A percentile compares a stretch with the other conserved stretches of the same genome.
Conservation (phyloP, 2,329 filamentous ascomycete species). For the Phaeophleospora eucalypticola region DNA sequence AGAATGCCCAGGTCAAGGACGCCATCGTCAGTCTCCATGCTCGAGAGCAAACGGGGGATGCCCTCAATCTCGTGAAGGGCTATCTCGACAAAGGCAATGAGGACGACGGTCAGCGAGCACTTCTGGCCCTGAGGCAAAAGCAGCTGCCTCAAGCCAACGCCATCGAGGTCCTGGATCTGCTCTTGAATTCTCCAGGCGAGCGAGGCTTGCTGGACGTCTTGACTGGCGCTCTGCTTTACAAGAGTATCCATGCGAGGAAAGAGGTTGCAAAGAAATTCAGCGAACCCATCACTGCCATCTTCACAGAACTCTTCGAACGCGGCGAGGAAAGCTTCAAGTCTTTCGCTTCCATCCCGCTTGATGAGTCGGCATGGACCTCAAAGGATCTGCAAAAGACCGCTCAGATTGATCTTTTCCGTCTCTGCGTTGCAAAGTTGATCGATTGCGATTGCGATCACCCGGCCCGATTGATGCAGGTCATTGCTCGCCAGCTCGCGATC, state of each 20-base stretch:
- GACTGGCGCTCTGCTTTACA: slow-evolving; percentile 32
- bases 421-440: slow-evolving; percentile 84
- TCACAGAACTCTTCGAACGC: slow-evolving; percentile 42
- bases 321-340: slow-evolving; percentile 46
- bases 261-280: slow-evolving; percentile 37
- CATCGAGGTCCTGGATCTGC: slow-evolving; percentile 37
- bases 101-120: slow-evolving; percentile 39
- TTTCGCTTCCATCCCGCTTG: slow-evolving; percentile 40
- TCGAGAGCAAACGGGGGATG: slow-evolving; percentile 21
- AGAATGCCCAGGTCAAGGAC: slow-evolving; percentile 39
- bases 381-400: slow-evolving; percentile 43
- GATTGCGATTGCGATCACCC: slow-evolving; percentile 76
- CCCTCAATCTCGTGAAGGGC: slow-evolving; percentile 17
- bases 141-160: slow-evolving; percentile 37
- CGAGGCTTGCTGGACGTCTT: slow-evolving; percentile 36
- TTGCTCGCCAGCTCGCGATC: slow-evolving; percentile 55
- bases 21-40: slow-evolving; percentile 39
- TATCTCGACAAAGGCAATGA: slow-evolving; percentile 32
- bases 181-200: slow-evolving; percentile 38
- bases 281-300: slow-evolving; percentile 40
- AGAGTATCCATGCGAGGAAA: slow-evolving; percentile 35
- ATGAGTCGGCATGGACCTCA: slow-evolving; percentile 39
- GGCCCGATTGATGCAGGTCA: slow-evolving; percentile 57
- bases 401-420: slow-evolving; percentile 60
- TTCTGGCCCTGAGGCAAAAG: slow-evolving; percentile 28